Base-by-base conservation (phyloP, 2,329 filamentous ascomycete species). In the Monosporascus cannonballus region DNA sequence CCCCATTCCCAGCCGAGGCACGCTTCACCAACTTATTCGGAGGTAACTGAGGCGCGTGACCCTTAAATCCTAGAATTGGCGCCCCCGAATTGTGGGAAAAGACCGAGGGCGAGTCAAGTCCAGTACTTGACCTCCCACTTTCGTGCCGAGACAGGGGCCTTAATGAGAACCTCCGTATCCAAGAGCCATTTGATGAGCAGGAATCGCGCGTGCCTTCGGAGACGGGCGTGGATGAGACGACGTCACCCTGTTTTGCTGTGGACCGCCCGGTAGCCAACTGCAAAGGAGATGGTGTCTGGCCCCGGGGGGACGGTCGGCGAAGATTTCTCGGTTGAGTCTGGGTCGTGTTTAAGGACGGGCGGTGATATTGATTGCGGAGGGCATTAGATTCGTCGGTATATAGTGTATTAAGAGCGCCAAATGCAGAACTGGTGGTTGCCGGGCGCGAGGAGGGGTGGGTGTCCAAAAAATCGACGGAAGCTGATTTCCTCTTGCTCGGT, bases 1-100 rank as follows among this genome's bases (percentile, higher is more conserved):
- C 64, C 49, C 71, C 71, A 58, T 78, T 77, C 47, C 75, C 72
- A 20, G 86, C 83, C 3, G 84, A 78, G 38, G 81, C 77, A 55
- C 87, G 83, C 71, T 93, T 93, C 50, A 91, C 87, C 41, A 92
- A 76, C 72, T 90, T 91, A 69, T 92, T 92, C 18, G 84, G 85
- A 8, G 81, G 74, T 34, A 82, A 68, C 55, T 76, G 76, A 59
- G 68, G 71, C 18, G 67, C 55, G 18, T 73, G 65, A 44, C 64
- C 65, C 17, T 68, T 61, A 22, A 73, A 69, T 9, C 72, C 69
- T 22, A 87, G 68, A 53, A 90, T 86, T 17, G 86, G 84, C 24
- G 79, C 82, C 1, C 77, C 79, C 37, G 87, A 90, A 54, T 78
- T 80, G 69, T 88, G 80, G 18, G 85, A 88, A 65, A 82, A 81